Percentiles rank a stretch among this genome's conserved stretches.
phyloP scores from a whole-genome alignment of 306 rosid genomes.

The Prosopis cineraria region DNA sequence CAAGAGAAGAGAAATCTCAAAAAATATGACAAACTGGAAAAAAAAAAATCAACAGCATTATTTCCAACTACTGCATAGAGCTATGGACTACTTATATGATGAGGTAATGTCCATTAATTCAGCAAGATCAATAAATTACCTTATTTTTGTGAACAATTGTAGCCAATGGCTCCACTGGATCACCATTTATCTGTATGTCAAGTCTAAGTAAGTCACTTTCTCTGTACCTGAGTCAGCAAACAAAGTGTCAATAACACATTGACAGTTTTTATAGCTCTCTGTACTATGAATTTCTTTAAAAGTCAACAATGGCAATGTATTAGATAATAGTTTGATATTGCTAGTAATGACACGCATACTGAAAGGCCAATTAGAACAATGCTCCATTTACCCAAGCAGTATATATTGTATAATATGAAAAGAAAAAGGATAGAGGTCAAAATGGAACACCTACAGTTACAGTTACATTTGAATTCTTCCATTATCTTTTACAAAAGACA shows the following conservation, averaged over 20 bases:
- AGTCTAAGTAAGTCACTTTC: constrained; percentile 82
- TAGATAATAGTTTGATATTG: neutral
- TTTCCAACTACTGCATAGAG: constrained; percentile 8
- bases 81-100: neutral
- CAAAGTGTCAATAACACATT: neutral
- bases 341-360: neutral
- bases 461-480: neutral
- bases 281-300: neutral
- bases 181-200: constrained; percentile 88
- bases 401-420: neutral
- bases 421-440: neutral
- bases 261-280: neutral
- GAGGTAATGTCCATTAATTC: neutral
- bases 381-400: neutral
- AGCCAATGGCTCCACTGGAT: constrained; percentile 81
- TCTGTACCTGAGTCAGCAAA: constrained; percentile 54
- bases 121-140: constrained; percentile 40
- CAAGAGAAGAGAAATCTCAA: neutral
- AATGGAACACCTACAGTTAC: constrained; percentile 27
- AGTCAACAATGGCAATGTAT: neutral
- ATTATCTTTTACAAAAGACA: neutral
- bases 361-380: neutral
- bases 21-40: constrained; percentile 6
- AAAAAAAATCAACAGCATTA: constrained; percentile 1
- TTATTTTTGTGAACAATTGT: constrained; percentile 87